Conservation (phyloP, 73 alveolate species). For the Urostyla sp. region DNA sequence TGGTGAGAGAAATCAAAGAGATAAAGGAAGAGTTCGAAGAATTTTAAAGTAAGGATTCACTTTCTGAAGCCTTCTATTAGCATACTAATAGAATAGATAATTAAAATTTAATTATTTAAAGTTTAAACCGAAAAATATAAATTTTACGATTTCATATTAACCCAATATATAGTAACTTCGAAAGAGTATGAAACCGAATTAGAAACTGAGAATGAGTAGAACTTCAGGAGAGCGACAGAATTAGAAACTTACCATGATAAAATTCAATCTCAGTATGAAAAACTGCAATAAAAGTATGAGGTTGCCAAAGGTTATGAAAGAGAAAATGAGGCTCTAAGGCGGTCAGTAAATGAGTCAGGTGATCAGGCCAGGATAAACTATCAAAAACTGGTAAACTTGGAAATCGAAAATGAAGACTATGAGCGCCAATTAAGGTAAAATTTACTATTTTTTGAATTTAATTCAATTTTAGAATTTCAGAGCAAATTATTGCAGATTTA, state of each 20-base stretch:
- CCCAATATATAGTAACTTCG: conserved; percentile 7
- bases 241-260: conserved; percentile 8
- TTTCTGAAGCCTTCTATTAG: not conserved
- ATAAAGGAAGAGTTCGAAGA: conserved; percentile 30
- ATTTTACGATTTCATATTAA: not conserved
- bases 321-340: conserved; percentile 22
- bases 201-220: conserved; percentile 27
- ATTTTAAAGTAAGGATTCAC: conserved; percentile 18
- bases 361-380: not conserved
- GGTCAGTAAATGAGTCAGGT: not conserved
- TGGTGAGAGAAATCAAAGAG: conserved; percentile 6
- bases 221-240: conserved; percentile 9
- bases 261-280: not conserved
- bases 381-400: conserved; percentile 8
- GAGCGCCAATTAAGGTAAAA: conserved; percentile 43
- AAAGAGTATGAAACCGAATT: conserved; percentile 45
- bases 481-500: conserved; percentile 23
- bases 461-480: conserved; percentile 23
- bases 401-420: conserved; percentile 33
- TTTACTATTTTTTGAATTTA: not conserved
- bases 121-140: not conserved
- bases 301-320: conserved; percentile 7
- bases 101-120: not conserved
- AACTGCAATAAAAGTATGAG: conserved; percentile 11
- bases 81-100: not conserved